Conservation (phyloP, 768 basidiomycete species). For the Trametes coccinea region DNA sequence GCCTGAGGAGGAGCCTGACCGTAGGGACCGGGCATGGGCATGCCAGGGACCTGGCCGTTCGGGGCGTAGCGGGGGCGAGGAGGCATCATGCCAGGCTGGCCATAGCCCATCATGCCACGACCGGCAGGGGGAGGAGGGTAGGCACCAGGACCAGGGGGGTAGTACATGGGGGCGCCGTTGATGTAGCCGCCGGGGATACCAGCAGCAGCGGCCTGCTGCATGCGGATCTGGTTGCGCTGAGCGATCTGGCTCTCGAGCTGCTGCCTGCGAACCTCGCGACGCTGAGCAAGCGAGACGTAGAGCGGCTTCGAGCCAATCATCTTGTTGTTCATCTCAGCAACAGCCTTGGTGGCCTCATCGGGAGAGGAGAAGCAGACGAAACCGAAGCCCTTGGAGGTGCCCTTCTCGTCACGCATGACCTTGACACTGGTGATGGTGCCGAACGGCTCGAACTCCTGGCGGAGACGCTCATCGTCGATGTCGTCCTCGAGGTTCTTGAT, state of each 20-base stretch:
- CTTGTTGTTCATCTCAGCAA: constrained; percentile 99
- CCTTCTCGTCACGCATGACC: constrained; percentile 98
- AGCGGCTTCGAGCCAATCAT: constrained; percentile 99
- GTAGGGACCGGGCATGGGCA: constrained; percentile 75
- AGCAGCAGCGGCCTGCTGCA: constrained; percentile 93
- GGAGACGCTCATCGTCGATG: constrained; percentile 95
- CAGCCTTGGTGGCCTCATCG: constrained; percentile 98
- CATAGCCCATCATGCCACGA: constrained; percentile 77
- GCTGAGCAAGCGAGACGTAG: constrained; percentile 98
- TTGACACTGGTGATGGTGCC: constrained; percentile 98
- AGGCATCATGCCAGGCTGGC: constrained; percentile 83
- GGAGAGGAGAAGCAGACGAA: constrained; percentile 99
- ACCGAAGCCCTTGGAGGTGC: constrained; percentile 92
- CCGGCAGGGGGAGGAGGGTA: constrained; percentile 74
- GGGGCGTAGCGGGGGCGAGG: constrained; percentile 85
- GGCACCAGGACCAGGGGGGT: constrained; percentile 72
- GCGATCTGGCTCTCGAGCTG: constrained; percentile 99
- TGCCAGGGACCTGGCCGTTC: constrained; percentile 68
- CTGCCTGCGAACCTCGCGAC: constrained; percentile 96
- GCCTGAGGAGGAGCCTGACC: constrained; percentile 71
- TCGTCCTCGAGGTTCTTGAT: constrained; percentile 99
- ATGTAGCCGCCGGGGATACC: constrained; percentile 83
- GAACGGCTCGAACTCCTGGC: constrained; percentile 94
- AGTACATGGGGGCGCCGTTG: constrained; percentile 78
- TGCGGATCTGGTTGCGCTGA: constrained; percentile 94